A percentile compares a stretch with the other conserved stretches of the same genome.
Evolutionary conservation across 371 early-diverging fungal genomes (phyloP).

Genomic region (Batkoa obscura): DNA sequence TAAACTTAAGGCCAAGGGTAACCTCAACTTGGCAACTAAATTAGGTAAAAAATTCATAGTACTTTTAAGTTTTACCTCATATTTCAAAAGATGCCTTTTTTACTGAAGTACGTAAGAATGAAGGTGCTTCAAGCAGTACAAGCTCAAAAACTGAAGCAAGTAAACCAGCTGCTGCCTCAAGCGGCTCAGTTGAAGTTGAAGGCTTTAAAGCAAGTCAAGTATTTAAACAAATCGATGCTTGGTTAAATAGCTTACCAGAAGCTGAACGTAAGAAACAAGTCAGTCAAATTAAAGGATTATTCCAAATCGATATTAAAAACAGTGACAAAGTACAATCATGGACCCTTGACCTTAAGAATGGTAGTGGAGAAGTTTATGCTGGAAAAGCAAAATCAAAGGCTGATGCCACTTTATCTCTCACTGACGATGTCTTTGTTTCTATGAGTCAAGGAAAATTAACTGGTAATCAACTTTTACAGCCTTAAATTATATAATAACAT

Average conservation of each 20-base stretch:
- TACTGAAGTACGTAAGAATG: too few relatives aligned
- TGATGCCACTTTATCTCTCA: neutral
- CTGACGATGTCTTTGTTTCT: neutral
- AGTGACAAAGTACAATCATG: neutral
- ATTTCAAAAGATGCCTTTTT: too few relatives aligned
- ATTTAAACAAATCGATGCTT: neutral
- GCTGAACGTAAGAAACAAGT: neutral
- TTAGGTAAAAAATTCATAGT: constrained; percentile 13
- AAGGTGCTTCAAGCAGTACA: too few relatives aligned
- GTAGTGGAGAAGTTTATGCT: neutral
- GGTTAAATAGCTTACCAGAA: neutral
- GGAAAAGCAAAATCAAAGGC: neutral
- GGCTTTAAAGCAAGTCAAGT: neutral
- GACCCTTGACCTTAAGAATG: constrained; percentile 1
- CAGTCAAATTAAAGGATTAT: neutral
- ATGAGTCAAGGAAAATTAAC: neutral
- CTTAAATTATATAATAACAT: neutral
- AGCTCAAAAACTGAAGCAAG: too few relatives aligned
- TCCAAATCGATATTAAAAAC: constrained; percentile 1
- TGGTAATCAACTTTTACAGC: neutral
- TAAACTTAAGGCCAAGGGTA: constrained; percentile 70
- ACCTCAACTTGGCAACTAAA: constrained; percentile 50
- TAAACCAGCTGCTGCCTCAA: too few relatives aligned
- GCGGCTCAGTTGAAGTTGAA: neutral
- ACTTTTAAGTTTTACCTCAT: too few relatives aligned